These are phyloP conservation scores for Salvia hispanica DNA, from an alignment of 257 asterid genomes.

Conservation along the genomic window DNA sequence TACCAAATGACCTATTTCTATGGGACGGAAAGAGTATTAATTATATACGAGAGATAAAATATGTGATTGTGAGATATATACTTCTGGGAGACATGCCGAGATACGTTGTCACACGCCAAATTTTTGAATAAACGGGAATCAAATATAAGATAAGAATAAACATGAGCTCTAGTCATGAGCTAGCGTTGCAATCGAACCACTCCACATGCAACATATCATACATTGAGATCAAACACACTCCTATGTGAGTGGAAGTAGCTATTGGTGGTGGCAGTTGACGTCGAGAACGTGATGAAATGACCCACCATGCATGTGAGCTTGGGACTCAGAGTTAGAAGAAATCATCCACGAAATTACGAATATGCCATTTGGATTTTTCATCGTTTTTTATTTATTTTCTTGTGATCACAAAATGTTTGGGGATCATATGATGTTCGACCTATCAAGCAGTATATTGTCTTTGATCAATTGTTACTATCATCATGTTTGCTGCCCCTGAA, in stretches of 20 bases:
- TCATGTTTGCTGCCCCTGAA: slow-evolving; percentile 29
- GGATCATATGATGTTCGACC: slow-evolving; percentile 19
- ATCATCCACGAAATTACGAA: slow-evolving; percentile 36
- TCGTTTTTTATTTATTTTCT: background rate
- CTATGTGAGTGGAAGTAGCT: slow-evolving; percentile 32
- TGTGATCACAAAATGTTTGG: slow-evolving; percentile 38
- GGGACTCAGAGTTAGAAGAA: background rate
- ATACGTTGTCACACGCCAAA: too few species aligned
- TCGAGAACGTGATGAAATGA: slow-evolving; percentile 43
- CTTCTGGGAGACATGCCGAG: too few species aligned
- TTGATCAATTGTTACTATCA: slow-evolving; percentile 35
- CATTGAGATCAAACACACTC: slow-evolving; percentile 6
- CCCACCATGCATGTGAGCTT: slow-evolving; percentile 57
- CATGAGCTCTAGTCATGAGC: too few species aligned
- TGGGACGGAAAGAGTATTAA: too few species aligned
- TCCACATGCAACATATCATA: background rate
- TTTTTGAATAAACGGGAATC: too few species aligned
- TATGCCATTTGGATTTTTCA: slow-evolving; percentile 15
- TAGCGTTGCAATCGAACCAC: too few species aligned
- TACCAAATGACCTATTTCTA: too few species aligned
- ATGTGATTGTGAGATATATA: too few species aligned
- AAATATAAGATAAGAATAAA: too few species aligned
- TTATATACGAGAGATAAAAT: too few species aligned
- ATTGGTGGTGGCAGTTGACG: slow-evolving; percentile 35
- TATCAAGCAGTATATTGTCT: slow-evolving; percentile 35